A percentile compares a stretch with the other conserved stretches of the same genome.
Evolutionary conservation across 805 yeast genomes (phyloP).

Genomic region (Lipomyces yamadae): DNA sequence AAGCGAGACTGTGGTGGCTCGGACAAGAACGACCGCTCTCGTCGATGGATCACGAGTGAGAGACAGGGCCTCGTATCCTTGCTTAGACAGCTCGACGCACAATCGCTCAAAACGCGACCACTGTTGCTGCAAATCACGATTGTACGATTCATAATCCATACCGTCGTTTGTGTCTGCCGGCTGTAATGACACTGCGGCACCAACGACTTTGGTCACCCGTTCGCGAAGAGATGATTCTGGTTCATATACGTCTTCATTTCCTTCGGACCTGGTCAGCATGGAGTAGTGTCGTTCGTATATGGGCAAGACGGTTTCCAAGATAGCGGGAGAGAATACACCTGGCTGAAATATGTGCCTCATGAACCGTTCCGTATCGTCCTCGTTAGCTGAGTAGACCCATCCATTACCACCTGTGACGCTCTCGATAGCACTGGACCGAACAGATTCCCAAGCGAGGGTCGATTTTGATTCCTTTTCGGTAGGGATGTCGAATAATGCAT

Average conservation of each 20-base stretch:
- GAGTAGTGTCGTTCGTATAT: conserved; percentile 55
- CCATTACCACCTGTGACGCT: conserved; percentile 8
- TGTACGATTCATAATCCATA: conserved; percentile 46
- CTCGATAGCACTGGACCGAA: conserved; percentile 13
- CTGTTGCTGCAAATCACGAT: conserved; percentile 53
- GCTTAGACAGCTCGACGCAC: conserved; percentile 70
- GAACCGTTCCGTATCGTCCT: conserved; percentile 45
- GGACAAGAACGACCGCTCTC: conserved; percentile 46
- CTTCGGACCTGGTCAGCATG: conserved; percentile 40
- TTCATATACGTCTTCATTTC: conserved; percentile 37
- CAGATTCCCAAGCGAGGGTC: conserved; percentile 30
- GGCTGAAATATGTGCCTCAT: conserved; percentile 55
- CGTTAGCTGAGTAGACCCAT: conserved; percentile 39
- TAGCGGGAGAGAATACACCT: conserved; percentile 54
- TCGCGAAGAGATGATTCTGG: conserved; percentile 45
- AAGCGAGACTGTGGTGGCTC: conserved; percentile 47
- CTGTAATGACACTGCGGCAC: conserved; percentile 41
- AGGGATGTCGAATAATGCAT: conserved; percentile 29
- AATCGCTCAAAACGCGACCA: conserved; percentile 74
- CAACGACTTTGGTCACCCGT: conserved; percentile 46
- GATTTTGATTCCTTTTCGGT: conserved; percentile 1
- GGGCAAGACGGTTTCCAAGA: conserved; percentile 58
- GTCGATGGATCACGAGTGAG: conserved; percentile 49
- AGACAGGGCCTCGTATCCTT: conserved; percentile 63
- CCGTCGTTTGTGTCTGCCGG: conserved; percentile 17